Conservation (phyloP, 768 basidiomycete species). For the Mrakia gelida region DNA sequence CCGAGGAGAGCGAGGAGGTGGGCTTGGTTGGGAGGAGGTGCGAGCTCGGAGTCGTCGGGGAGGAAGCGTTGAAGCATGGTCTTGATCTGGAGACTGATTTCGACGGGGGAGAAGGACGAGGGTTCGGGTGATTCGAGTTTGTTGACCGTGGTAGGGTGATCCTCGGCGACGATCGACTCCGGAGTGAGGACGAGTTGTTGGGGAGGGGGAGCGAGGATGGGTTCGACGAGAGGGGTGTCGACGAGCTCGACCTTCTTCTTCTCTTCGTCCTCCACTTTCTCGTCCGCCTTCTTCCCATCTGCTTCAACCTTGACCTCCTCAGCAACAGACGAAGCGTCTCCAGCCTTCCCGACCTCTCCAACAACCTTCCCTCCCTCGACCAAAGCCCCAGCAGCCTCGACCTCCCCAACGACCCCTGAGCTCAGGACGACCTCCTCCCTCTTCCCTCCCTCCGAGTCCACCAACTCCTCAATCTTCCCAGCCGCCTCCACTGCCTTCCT, state of each 20-base stretch:
- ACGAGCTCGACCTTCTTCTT: not conserved
- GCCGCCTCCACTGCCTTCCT: not conserved
- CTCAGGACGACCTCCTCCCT: not conserved
- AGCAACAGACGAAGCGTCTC: too few relatives aligned
- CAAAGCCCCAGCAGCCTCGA: too few relatives aligned
- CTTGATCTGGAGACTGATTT: not conserved
- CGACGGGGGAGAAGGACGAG: not conserved
- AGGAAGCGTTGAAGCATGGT: not conserved
- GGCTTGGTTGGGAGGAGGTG: not conserved
- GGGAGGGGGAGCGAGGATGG: not conserved
- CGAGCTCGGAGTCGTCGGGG: not conserved
- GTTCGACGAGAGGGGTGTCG: not conserved
- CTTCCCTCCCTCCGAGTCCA: not conserved
- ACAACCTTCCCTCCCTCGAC: too few relatives aligned
- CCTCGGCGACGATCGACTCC: not conserved
- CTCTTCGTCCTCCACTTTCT: not conserved
- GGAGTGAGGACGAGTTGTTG: not conserved
- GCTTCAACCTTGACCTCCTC: not conserved
- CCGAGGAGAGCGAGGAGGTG: not conserved
- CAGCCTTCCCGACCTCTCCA: too few relatives aligned
- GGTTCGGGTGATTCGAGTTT: not conserved
- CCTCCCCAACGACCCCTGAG: not conserved
- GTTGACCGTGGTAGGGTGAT: not conserved
- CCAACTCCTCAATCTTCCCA: not conserved
- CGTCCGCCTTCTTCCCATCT: not conserved